These are phyloP conservation scores for Euryodendron excelsum DNA, from an alignment of 148 eudicot species.

Conservation along the genomic window DNA sequence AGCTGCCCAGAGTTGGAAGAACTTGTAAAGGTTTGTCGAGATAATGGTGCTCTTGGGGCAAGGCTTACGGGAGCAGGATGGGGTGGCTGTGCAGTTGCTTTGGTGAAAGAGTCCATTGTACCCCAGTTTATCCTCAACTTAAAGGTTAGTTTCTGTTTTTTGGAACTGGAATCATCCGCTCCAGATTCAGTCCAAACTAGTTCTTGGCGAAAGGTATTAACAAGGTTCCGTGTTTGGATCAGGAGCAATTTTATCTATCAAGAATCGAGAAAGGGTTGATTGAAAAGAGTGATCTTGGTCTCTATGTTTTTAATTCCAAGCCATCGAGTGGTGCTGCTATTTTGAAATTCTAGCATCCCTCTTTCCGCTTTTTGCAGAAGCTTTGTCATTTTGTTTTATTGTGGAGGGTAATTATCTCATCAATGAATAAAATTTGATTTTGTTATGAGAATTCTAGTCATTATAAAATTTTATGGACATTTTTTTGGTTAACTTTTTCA, in stretches of 20 bases:
- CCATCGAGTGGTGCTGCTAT: constrained; percentile 95
- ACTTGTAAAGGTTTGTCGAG: constrained; percentile 67
- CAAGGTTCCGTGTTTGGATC: constrained; percentile 7
- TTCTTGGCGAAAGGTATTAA: background rate
- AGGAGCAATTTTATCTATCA: constrained; percentile 79
- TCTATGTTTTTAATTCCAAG: constrained; percentile 82
- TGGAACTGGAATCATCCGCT: background rate
- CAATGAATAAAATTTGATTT: background rate
- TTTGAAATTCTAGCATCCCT: constrained; percentile 49
- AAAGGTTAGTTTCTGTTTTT: constrained; percentile 46
- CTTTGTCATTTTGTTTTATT: background rate
- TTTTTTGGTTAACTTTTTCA: too few species aligned
- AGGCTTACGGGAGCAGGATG: constrained; percentile 99
- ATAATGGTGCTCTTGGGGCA: constrained; percentile 88
- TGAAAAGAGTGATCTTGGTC: constrained; percentile 61
- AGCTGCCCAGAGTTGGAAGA: constrained; percentile 97
- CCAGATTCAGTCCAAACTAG: too few species aligned
- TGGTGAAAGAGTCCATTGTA: constrained; percentile 77
- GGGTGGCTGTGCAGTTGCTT: constrained; percentile 95
- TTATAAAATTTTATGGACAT: too few species aligned
- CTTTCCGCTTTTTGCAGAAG: background rate
- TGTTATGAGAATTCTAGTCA: background rate
- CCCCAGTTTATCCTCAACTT: constrained; percentile 86
- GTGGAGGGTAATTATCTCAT: background rate
- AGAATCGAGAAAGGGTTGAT: constrained; percentile 81